phyloP scores from a whole-genome alignment of 2,329 filamentous ascomycete genomes.

The Penicillium sp. region DNA sequence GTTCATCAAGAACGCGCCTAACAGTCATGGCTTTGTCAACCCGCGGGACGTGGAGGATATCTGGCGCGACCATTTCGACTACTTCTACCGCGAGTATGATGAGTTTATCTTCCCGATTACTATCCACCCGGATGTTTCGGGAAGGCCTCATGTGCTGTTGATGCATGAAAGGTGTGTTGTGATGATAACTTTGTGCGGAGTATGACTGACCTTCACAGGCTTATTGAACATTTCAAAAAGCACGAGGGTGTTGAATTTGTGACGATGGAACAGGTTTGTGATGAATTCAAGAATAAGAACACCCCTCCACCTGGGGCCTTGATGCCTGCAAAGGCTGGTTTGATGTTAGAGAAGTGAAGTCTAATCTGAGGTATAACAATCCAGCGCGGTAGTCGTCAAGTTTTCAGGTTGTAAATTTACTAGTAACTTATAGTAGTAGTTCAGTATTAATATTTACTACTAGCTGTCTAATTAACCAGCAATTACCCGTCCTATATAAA shows the following conservation, averaged over 20 bases:
- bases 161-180: conserved; percentile 65
- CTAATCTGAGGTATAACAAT: background rate
- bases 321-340: conserved; percentile 23
- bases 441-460: no score
- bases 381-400: no score
- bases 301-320: conserved; percentile 21
- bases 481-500: no score
- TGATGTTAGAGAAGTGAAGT: conserved; percentile 12
- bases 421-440: no score
- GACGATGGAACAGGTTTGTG: conserved; percentile 31
- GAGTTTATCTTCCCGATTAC: conserved; percentile 77
- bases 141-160: conserved; percentile 67
- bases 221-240: conserved; percentile 32
- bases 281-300: conserved; percentile 29
- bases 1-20: conserved; percentile 48
- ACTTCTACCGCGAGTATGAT: conserved; percentile 74
- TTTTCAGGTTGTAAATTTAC: no score
- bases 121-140: conserved; percentile 71
- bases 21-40: conserved; percentile 60
- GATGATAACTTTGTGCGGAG: background rate
- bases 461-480: no score
- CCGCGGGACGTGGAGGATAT: conserved; percentile 58
- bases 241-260: conserved; percentile 32
- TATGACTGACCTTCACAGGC: conserved; percentile 16
- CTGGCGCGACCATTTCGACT: conserved; percentile 63